These are phyloP conservation scores for Helianthus tuberosus DNA, from an alignment of 129 eudicot genomes.

Conservation along the genomic window DNA sequence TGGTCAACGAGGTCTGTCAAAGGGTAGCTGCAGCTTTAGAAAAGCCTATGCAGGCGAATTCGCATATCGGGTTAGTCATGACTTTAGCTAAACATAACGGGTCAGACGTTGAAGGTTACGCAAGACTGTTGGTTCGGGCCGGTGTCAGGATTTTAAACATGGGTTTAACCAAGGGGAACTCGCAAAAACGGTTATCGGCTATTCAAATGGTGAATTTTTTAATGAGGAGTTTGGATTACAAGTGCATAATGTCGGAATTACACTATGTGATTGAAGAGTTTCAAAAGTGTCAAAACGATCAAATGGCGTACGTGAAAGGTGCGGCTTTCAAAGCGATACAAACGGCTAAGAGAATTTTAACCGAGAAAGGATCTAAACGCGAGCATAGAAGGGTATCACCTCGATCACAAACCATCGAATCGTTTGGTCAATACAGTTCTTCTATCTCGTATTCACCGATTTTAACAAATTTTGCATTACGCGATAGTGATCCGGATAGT, in stretches of 20 bases:
- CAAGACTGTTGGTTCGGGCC: slow-evolving; percentile 64
- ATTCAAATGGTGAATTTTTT: slow-evolving; percentile 86
- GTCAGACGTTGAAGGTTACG: slow-evolving; percentile 71
- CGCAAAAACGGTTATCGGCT: slow-evolving; percentile 76
- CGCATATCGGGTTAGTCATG: slow-evolving; percentile 83
- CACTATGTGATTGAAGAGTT: slow-evolving; percentile 66
- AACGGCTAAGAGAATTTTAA: slow-evolving; percentile 63
- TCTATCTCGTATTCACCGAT: slow-evolving; percentile 14
- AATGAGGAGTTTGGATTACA: slow-evolving; percentile 83
- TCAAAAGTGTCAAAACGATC: slow-evolving; percentile 79
- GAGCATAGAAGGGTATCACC: slow-evolving; percentile 57
- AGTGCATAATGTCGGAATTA: slow-evolving; percentile 71
- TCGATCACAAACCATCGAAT: slow-evolving; percentile 67
- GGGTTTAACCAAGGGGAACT: slow-evolving; percentile 60
- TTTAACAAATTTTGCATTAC: slow-evolving; percentile 20
- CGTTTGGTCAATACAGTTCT: slow-evolving; percentile 35
- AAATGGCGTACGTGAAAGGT: slow-evolving; percentile 81
- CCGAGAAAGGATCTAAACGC: slow-evolving; percentile 47
- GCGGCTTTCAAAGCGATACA: slow-evolving; percentile 88
- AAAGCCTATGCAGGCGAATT: slow-evolving; percentile 60
- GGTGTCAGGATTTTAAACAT: slow-evolving; percentile 62
- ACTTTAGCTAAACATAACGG: slow-evolving; percentile 80
- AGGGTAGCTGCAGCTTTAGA: slow-evolving; percentile 79
- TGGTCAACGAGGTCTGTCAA: slow-evolving; percentile 87
- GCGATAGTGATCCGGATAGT: slow-evolving; percentile 6